Evolutionary conservation across 495 filamentous ascomycete genomes (phyloP), one percentile per base, ranked within the genome.

Genomic region (Ramalina peruviana): DNA sequence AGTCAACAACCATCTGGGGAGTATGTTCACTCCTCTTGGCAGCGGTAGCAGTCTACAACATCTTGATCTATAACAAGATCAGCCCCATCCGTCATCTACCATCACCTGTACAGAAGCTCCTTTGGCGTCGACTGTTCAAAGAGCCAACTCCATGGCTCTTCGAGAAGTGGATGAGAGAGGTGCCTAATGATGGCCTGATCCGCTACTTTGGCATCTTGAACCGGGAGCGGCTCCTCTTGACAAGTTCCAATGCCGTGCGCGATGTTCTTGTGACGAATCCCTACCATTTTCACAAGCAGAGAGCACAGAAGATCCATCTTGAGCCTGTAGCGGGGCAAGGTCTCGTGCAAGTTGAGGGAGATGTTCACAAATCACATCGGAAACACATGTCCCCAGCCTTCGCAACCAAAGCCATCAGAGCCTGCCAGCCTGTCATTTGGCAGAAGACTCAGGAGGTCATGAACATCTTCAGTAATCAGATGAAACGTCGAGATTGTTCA

Each of bases 361-460:
- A 55, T 5, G 19, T n/a, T 2, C 42, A 45, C 4, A 19, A 26
- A 45, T 2, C 26, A 36, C 83, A 86, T 63, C 68, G 85, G 7
- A 80, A 74, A 52, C 69, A 73, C 38, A 65, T 88, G 10, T 72
- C 79, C 66, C 83, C 83, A 0, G 84, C 82, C 2, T 90, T 88
- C 56, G 67, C 75, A 10, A 81, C 80, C 56, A 65, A 79, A 6
- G 83, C 86, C 55, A 64, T 86, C 60, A 85, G 84, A 60, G 72
- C 84, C 38, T 71, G 87, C 3, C 83, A 84, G 47, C 75, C 83
- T 3, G 54, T 75, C 1, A 86, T 88, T 60, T 88, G 82, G 82
- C 26, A 42, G 48, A 86, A 45, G 21, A 45, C 42, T 19, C 21
- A 15, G 27, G 42, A 45, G 19, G 21, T 45, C 1, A 19, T 45